Evolutionary conservation across 2,329 filamentous ascomycete genomes (phyloP).

Genomic region (Huntiella omanensis): DNA sequence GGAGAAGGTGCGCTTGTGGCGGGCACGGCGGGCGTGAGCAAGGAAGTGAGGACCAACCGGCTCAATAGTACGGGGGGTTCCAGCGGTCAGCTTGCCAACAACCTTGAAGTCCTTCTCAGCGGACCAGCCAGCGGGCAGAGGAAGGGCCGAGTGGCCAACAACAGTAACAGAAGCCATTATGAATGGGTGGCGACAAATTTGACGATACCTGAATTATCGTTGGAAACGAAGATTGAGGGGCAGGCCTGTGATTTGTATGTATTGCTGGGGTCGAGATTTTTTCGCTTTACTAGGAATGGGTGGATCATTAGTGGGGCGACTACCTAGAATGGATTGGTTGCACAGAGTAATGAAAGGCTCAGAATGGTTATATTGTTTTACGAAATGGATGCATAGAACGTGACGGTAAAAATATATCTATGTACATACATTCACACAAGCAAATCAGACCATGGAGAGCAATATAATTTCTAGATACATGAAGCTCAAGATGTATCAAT

Average conservation of each 20-base stretch:
- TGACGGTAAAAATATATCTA: too few species aligned
- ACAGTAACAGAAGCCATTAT: conserved; percentile 46
- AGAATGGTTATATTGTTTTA: too few species aligned
- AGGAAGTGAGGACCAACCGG: conserved; percentile 95
- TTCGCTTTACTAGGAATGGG: neutral
- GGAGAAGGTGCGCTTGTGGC: conserved; percentile 93
- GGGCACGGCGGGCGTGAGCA: conserved; percentile 84
- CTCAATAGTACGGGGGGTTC: conserved; percentile 76
- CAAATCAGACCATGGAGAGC: too few species aligned
- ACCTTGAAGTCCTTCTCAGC: conserved; percentile 86
- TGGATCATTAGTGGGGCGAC: neutral
- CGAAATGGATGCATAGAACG: too few species aligned
- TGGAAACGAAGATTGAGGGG: conserved; percentile 6
- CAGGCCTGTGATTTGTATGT: conserved; percentile 1
- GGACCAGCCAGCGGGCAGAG: conserved; percentile 63
- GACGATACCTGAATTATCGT: conserved; percentile 12
- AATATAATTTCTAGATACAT: too few species aligned
- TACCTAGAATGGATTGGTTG: neutral
- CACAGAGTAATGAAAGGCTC: neutral
- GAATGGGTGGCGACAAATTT: conserved; percentile 5
- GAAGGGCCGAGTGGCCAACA: conserved; percentile 48
- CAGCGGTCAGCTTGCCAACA: conserved; percentile 54
- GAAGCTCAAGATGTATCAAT: too few species aligned
- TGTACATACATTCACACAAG: too few species aligned
- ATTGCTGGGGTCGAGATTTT: neutral